A percentile compares a stretch with the other conserved stretches of the same genome.
These are phyloP conservation scores for Colletotrichum sp. DNA, from an alignment of 2,329 filamentous ascomycete species.

Conservation along the genomic window DNA sequence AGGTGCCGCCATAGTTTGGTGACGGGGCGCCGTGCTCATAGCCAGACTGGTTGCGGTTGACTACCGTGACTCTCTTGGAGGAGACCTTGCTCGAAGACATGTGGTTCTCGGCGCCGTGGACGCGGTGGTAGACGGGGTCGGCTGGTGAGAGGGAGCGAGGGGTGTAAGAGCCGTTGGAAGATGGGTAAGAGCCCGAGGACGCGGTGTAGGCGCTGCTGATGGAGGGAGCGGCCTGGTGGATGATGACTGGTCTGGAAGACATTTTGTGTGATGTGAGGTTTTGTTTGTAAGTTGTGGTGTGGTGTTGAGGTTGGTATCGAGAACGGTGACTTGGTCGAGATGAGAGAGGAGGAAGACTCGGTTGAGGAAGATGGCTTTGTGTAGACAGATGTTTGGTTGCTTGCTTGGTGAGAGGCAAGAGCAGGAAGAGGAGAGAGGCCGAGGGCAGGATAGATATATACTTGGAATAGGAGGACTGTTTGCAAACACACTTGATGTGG, in stretches of 20 bases:
- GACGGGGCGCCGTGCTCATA: slow-evolving; percentile 34
- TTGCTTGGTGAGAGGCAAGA: background rate
- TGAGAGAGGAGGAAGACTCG: background rate
- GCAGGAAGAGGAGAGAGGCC: too few relatives aligned
- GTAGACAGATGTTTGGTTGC: background rate
- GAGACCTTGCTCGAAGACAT: slow-evolving; percentile 30
- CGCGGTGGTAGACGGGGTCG: slow-evolving; percentile 27
- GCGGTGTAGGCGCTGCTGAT: slow-evolving; percentile 30
- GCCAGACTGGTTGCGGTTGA: slow-evolving; percentile 34
- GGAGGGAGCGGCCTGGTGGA: slow-evolving; percentile 37
- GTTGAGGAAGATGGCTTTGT: background rate
- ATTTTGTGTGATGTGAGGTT: background rate
- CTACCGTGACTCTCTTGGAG: slow-evolving; percentile 32
- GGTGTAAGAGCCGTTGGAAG: slow-evolving; percentile 5
- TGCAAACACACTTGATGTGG: background rate
- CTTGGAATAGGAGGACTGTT: background rate
- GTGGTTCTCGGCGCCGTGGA: slow-evolving; percentile 34
- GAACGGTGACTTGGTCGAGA: background rate
- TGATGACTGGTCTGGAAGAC: slow-evolving; percentile 28
- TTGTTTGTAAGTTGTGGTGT: background rate
- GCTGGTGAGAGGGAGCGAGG: slow-evolving; percentile 7
- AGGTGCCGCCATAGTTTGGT: slow-evolving; percentile 28
- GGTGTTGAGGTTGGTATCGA: background rate
- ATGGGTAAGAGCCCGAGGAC: slow-evolving; percentile 23
- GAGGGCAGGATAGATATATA: slow-evolving; percentile 11